These are phyloP conservation scores for Monocercomonoides exilis DNA, from an alignment of 78 protist genomes.

Conservation along the genomic window DNA sequence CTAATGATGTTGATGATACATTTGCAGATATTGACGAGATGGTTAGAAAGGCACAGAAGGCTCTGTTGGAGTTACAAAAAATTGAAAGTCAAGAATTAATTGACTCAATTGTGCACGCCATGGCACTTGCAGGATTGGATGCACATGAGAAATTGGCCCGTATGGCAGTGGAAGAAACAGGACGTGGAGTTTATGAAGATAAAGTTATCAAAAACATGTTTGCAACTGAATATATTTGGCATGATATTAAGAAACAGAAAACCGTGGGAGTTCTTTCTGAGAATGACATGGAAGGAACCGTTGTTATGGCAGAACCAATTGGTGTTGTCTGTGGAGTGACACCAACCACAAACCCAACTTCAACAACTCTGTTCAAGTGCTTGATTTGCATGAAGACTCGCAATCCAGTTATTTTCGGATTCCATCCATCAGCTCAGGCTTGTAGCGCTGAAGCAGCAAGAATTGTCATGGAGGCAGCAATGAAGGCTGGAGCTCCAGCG, in stretches of 20 bases:
- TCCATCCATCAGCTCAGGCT: conserved; percentile 19
- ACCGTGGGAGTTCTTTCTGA: conserved; percentile 28
- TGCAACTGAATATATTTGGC: conserved; percentile 26
- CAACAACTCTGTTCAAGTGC: conserved; percentile 37
- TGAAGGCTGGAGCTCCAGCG: conserved; percentile 34
- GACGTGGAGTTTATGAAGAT: conserved; percentile 40
- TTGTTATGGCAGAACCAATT: conserved; percentile 25
- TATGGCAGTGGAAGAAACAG: conserved; percentile 25
- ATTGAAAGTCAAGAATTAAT: neutral
- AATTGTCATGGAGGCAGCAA: conserved; percentile 25
- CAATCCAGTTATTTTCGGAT: conserved; percentile 30
- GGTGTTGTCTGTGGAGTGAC: conserved; percentile 22
- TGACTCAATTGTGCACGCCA: neutral
- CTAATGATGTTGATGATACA: no score
- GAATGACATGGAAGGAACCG: conserved; percentile 20
- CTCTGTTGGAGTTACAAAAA: neutral
- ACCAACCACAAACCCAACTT: conserved; percentile 42
- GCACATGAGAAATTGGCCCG: neutral
- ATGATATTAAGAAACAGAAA: conserved; percentile 24
- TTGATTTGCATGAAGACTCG: conserved; percentile 32
- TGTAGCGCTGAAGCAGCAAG: conserved; percentile 20
- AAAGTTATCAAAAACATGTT: conserved; percentile 48
- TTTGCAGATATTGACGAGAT: no score
- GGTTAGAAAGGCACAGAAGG: neutral
- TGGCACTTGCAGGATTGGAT: neutral